Base-by-base conservation (phyloP, 441 rosid genomes). In the Corymbia calophylla region DNA sequence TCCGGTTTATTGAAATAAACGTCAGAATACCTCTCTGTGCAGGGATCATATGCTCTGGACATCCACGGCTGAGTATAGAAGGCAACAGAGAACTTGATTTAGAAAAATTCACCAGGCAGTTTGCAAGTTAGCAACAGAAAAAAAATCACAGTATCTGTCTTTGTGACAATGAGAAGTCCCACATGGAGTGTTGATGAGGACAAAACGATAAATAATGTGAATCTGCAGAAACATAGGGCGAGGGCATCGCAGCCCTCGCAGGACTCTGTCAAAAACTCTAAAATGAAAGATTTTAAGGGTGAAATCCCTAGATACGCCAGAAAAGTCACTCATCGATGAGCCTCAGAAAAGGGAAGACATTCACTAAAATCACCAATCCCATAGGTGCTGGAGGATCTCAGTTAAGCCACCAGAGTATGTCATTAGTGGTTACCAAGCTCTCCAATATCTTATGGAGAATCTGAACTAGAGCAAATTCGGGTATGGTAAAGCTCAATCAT, bases 21-120 rank as follows among this genome's bases (percentile, higher is more conserved):
- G 62, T 87, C 88, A 2, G 99, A 94, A 93, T 97, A 93, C 91
- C 98, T 95, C 90, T 95, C 99, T 3, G 98, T 96, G 93, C 99
- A 98, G 32, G 99, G 99, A 94, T 98, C 99, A 89, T 96, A 97
- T 86, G 98, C 98, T 92, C 99, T 95, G 39, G 98, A 94, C 97
- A 97, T 98, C 99, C 99, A 96, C 64, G 99, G 99, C 98, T 96
- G 94, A 90, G 91, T 92, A 44, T 82, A 56, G 56, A 89, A 91
- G 91, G 85, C 39, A 89, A 81, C 66, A 88, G 51, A 89, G 25
- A 44, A 77, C 48, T 77, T 77, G 51, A 77, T 39, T 77, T 77
- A 44, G 51, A 44, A 77, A 77, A 23, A 39, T 23, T 77, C 84
- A 12, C 84, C 44, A 44, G 51, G 84, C 84, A 39, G n/a, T 44